A percentile compares a stretch with the other conserved stretches of the same genome.
Conservation (phyloP, 2,329 filamentous ascomycete genomes). For the Alternaria sp. region DNA sequence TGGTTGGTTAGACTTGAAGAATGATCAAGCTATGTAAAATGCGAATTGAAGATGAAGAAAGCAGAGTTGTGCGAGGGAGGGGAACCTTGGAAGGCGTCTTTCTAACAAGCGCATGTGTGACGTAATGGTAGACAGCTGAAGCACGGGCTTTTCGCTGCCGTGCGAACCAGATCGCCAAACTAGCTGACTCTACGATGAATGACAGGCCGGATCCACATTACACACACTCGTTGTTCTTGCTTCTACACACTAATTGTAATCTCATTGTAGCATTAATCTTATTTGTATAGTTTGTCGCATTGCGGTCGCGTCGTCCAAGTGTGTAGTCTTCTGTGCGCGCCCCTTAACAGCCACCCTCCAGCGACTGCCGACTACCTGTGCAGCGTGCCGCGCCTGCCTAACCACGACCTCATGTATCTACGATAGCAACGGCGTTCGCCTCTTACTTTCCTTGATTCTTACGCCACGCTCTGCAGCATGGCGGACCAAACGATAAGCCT, state of each 20-base stretch:
- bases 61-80: conserved; percentile 23
- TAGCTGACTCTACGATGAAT: conserved; percentile 14
- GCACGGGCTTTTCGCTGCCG: conserved; percentile 23
- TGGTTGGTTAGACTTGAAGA: conserved; percentile 11
- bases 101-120: conserved; percentile 37
- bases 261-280: conserved; percentile 4
- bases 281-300: conserved; percentile 7
- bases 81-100: conserved; percentile 29
- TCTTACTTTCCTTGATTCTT: conserved; percentile 12
- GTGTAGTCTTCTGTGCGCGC: conserved; percentile 17
- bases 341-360: conserved; percentile 31
- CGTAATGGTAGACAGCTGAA: conserved; percentile 35
- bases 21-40: conserved; percentile 13
- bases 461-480: conserved; percentile 26
- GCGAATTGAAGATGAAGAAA: conserved; percentile 15
- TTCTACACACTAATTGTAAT: conserved; percentile 12
- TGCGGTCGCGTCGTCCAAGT: conserved; percentile 7
- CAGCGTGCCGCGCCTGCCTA: conserved; percentile 30
- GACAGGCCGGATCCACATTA: conserved; percentile 3
- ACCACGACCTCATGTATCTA: conserved; percentile 38
- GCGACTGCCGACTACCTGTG: conserved; percentile 1
- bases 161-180: conserved; percentile 34
- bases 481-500: conserved; percentile 73
- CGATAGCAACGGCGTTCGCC: conserved; percentile 39
- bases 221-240: conserved; percentile 9